phyloP scores from a whole-genome alignment of 2,329 filamentous ascomycete species.

The Peltaster fructicola region DNA sequence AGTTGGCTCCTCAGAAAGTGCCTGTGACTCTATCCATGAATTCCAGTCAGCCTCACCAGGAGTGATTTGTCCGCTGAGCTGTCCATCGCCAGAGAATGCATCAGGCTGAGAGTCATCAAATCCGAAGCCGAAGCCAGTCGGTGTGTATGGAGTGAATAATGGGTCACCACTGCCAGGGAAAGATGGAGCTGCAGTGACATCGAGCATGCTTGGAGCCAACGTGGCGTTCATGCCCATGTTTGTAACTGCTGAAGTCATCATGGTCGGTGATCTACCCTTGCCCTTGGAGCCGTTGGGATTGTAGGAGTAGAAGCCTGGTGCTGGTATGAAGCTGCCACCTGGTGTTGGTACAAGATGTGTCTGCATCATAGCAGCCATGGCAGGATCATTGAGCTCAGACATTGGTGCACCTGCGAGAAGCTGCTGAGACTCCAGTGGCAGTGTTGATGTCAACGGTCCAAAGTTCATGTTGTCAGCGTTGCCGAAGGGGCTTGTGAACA shows the following conservation, averaged over 20 bases:
- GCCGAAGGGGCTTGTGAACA: no score
- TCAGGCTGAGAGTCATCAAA: constrained; percentile 7
- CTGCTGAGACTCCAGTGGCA: constrained; percentile 37
- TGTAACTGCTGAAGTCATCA: constrained; percentile 2
- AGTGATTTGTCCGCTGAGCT: constrained; percentile 11
- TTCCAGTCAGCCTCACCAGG: constrained; percentile 5
- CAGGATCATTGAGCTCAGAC: constrained; percentile 28
- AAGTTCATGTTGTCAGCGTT: constrained; percentile 5
- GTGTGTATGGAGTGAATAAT: constrained; percentile 9
- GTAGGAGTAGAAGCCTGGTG: constrained; percentile 27
- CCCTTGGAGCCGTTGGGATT: constrained; percentile 24
- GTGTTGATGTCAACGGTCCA: constrained; percentile 29
- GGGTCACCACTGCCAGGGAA: constrained; percentile 8
- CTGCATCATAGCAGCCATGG: constrained; percentile 15
- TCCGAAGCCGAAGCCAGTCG: constrained; percentile 8
- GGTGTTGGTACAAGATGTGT: constrained; percentile 13
- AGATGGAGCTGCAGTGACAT: constrained; percentile 9
- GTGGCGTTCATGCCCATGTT: constrained; percentile 21
- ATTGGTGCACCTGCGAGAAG: constrained; percentile 27
- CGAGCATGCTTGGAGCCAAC: constrained; percentile 22
- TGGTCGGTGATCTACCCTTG: constrained; percentile 10
- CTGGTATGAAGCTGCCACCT: constrained; percentile 19
- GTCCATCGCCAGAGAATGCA: constrained; percentile 9
- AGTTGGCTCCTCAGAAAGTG: no score
- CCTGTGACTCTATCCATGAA: no score